Conservation (phyloP, 495 filamentous ascomycete species). For the Evernia prunastri region DNA sequence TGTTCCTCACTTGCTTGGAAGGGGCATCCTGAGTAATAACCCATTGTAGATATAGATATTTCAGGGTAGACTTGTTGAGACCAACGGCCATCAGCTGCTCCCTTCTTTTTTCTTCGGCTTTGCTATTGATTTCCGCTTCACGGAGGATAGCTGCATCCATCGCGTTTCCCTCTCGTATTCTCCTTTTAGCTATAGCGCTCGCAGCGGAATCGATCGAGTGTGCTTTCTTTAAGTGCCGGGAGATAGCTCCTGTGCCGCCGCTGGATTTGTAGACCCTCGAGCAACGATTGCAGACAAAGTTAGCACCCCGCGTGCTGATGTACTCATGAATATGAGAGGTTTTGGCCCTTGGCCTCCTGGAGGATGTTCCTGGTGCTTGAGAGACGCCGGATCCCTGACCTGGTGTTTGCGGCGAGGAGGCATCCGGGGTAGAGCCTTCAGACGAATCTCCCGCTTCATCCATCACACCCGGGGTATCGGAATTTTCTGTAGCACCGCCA, state of each 20-base stretch:
- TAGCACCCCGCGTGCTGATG: background rate
- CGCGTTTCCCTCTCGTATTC: background rate
- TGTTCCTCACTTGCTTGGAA: background rate
- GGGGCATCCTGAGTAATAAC: background rate
- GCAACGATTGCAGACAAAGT: background rate
- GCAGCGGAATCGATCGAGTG: background rate
- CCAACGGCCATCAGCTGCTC: background rate
- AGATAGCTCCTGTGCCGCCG: conserved; percentile 1
- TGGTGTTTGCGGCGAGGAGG: background rate
- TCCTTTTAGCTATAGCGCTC: background rate
- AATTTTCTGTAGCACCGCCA: background rate
- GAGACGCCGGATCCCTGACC: background rate
- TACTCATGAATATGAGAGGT: background rate
- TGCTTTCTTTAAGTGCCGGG: background rate
- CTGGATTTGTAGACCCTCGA: background rate
- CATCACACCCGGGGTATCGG: background rate
- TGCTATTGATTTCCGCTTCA: background rate
- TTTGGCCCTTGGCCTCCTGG: background rate
- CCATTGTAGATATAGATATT: background rate
- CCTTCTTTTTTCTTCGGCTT: background rate
- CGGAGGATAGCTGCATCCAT: background rate
- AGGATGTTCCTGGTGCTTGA: background rate
- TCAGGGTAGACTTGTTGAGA: background rate
- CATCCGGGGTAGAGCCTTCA: background rate
- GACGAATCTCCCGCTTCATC: background rate